Base-by-base conservation (phyloP, 2,329 filamentous ascomycete species). In the Colletotrichum lentis region DNA sequence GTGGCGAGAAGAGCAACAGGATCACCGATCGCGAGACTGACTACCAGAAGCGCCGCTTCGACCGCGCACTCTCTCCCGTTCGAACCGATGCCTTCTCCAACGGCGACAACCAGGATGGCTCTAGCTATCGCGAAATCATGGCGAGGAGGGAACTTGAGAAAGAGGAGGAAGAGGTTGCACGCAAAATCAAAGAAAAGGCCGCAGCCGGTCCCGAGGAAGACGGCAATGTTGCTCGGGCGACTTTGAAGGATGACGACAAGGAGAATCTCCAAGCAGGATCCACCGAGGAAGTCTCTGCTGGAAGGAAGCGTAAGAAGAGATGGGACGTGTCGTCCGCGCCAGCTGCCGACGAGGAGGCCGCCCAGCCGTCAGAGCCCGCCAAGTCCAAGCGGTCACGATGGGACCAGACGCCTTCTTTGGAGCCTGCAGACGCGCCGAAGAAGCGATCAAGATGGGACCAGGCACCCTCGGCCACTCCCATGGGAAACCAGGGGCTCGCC, bases 21-120 rank as follows among this genome's bases (percentile, higher is more conserved):
- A 98, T 99, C 76, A 85, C 90, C 69, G 95, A 96, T 77, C 91
- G 96, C 75, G 95, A 98, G 83, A 96, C 94, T 71, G 95, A 98
- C 76, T 99, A 99, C 78, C 96, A 99, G 81, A 97, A 97, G 81
- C 92, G 94, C 72, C 90, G 94, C 68, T 96, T 97, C 79, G 90
- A 97, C 77, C 93, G 96, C 70, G 90, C 88, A 60, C 84, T 98
- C 71, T 96, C 93, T 24, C 94, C 94, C 5, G 94, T 92, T 10
- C 90, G 93, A 75, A 92, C 90, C 70, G 94, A 97, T 77, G 90
- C 93, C 0, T 97, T 97, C 76, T 91, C 90, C 71, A 92, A 94
- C 76, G 89, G 88, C 67, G 86, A 86, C 27, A 83, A 86, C 35
- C 87, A 88, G 63, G 90, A 94, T 72, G 93, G 92, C 20, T 85